Percentiles rank a stretch among this genome's conserved stretches.
phyloP scores from a whole-genome alignment of 31 red algal species.

The Endocladia muricata region DNA sequence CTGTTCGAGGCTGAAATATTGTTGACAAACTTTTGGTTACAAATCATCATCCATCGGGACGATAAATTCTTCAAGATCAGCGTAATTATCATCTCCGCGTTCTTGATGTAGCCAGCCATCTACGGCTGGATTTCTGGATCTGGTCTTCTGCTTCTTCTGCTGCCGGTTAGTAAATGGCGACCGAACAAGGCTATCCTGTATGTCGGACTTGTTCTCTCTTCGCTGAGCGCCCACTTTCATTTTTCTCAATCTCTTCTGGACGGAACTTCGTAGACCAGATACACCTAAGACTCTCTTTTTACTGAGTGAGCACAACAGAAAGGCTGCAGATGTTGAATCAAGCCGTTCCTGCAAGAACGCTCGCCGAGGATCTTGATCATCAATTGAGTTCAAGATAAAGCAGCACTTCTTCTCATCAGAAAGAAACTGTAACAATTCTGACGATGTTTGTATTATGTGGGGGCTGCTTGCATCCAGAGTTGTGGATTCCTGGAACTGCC shows the following conservation, averaged over 20 bases:
- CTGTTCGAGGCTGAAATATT: too few relatives aligned
- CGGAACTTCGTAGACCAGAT: background rate
- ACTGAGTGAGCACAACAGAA: background rate
- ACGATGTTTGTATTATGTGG: background rate
- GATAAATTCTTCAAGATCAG: slow-evolving; percentile 68
- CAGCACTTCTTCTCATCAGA: background rate
- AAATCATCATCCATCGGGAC: slow-evolving; percentile 33
- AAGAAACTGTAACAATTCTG: background rate
- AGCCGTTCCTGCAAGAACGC: slow-evolving; percentile 4
- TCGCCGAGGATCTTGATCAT: background rate
- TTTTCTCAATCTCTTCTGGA: too few relatives aligned
- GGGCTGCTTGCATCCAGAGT: background rate
- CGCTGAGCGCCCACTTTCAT: background rate
- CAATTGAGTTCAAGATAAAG: background rate
- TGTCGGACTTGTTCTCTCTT: background rate
- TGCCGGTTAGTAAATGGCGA: background rate
- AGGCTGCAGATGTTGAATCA: background rate
- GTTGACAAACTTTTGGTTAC: too few relatives aligned
- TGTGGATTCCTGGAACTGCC: background rate
- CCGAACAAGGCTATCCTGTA: background rate
- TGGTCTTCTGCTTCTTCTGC: slow-evolving; percentile 22
- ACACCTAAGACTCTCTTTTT: background rate
- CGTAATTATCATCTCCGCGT: slow-evolving; percentile 55
- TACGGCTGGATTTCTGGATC: slow-evolving; percentile 33
- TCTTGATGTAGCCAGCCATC: slow-evolving; percentile 58